These are phyloP conservation scores for Iris macrosiphon DNA, from an alignment of 106 monocot genomes.

Conservation along the genomic window DNA sequence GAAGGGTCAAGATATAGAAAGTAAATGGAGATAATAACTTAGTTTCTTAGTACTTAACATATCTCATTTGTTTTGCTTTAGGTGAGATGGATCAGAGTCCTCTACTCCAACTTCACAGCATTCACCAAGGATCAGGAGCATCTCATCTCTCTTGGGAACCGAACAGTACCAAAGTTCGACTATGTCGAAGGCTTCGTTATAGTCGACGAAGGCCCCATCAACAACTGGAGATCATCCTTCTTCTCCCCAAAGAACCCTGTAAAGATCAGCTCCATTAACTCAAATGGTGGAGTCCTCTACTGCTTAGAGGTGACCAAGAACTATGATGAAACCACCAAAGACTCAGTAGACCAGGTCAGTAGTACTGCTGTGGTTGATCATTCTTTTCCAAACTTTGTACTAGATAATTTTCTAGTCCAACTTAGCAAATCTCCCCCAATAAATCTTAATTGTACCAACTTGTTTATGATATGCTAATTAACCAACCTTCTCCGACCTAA, in stretches of 20 bases:
- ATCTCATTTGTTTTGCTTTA: slow-evolving; percentile 7
- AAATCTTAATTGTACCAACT: slow-evolving; percentile 24
- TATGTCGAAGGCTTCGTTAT: slow-evolving; percentile 89
- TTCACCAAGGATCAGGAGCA: slow-evolving; percentile 74
- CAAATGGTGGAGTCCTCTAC: slow-evolving; percentile 37
- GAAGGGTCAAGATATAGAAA: too few species aligned
- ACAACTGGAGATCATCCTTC: slow-evolving; percentile 86
- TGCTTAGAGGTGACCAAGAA: slow-evolving; percentile 70
- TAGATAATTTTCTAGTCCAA: not conserved
- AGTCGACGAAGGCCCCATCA: slow-evolving; percentile 55
- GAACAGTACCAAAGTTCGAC: slow-evolving; percentile 31
- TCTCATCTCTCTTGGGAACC: slow-evolving; percentile 55
- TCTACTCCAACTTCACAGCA: slow-evolving; percentile 56
- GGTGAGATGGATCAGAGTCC: slow-evolving; percentile 76
- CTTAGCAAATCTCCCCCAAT: slow-evolving; percentile 14
- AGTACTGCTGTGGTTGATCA: too few species aligned
- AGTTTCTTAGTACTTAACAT: too few species aligned
- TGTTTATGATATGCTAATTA: not conserved
- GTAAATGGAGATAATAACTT: too few species aligned
- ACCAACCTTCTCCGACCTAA: not conserved
- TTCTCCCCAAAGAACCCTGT: slow-evolving; percentile 65
- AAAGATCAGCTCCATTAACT: slow-evolving; percentile 32
- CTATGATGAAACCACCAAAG: slow-evolving; percentile 41
- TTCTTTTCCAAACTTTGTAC: too few species aligned
- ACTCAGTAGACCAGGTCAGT: slow-evolving; percentile 47